Percentiles rank a stretch among this genome's conserved stretches.
phyloP scores from a whole-genome alignment of 2,329 filamentous ascomycete species.

The Sporothrix protearum region DNA sequence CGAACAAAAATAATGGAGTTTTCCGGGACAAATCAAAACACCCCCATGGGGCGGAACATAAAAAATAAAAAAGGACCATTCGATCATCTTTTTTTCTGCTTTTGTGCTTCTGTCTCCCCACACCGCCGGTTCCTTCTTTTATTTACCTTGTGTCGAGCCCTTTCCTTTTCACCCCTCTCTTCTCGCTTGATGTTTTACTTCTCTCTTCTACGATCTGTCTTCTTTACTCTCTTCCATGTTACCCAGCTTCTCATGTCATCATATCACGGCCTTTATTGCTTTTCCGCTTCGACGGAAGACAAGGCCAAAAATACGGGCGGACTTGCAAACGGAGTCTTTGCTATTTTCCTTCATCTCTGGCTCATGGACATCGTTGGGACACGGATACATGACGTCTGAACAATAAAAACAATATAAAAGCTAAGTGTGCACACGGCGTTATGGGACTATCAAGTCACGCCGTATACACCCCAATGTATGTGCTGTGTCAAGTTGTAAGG shows the following conservation, averaged over 20 bases:
- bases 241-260: not conserved
- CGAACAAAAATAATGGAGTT: conserved; percentile 25
- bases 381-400: conserved; percentile 1
- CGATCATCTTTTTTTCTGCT: conserved; percentile 24
- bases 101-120: not conserved
- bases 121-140: not conserved
- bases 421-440: not conserved
- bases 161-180: not conserved
- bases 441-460: no score
- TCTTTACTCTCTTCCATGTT: not conserved
- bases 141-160: not conserved
- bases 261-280: not conserved
- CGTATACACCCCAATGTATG: no score
- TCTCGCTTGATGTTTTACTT: not conserved
- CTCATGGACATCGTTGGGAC: conserved; percentile 14
- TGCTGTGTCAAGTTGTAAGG: no score
- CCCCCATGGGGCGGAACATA: conserved; percentile 14
- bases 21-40: conserved; percentile 19
- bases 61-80: conserved; percentile 20
- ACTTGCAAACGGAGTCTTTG: conserved; percentile 57
- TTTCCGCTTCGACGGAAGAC: not conserved
- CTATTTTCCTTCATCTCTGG: conserved; percentile 7
- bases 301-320: conserved; percentile 27
- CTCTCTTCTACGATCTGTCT: not conserved
- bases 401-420: conserved; percentile 15